Percentiles rank a stretch among this genome's conserved stretches.
These are phyloP conservation scores for Pittosporum tobira DNA, from an alignment of 129 eudicot genomes.

Conservation along the genomic window DNA sequence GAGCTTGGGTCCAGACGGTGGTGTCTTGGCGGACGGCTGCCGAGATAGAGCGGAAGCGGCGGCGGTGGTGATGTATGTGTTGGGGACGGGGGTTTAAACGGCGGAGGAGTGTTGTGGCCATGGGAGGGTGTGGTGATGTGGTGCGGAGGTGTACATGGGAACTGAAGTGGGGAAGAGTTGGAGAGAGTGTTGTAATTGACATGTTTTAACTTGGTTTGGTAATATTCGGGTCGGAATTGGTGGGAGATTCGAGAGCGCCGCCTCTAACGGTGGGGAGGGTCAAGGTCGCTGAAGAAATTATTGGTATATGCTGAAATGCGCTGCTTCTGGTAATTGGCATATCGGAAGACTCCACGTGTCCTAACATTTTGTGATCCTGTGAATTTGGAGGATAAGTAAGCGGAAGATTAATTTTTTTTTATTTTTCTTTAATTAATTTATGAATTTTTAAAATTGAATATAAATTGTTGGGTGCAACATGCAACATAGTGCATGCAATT, in stretches of 20 bases:
- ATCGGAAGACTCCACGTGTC: slow-evolving; percentile 4
- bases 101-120: slow-evolving; percentile 52
- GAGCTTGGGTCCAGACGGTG: slow-evolving; percentile 50
- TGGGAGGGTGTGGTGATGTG: slow-evolving; percentile 29
- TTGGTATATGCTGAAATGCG: slow-evolving; percentile 20
- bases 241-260: slow-evolving; percentile 30
- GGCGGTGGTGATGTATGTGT: no score
- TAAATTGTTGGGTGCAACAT: no score
- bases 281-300: slow-evolving; percentile 2
- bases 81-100: slow-evolving; percentile 28
- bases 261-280: slow-evolving; percentile 30
- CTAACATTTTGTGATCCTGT: not conserved
- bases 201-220: slow-evolving; percentile 17
- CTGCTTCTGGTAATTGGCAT: not conserved
- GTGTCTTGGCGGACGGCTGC: slow-evolving; percentile 73
- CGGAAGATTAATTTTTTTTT: no score
- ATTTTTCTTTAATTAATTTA: no score
- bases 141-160: slow-evolving; percentile 51
- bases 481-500: no score
- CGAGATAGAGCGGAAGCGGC: slow-evolving; percentile 34
- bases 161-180: slow-evolving; percentile 31
- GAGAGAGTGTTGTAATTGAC: slow-evolving; percentile 22
- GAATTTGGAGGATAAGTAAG: slow-evolving; percentile 1
- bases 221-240: no score
- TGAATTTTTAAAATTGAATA: no score